Conservation (phyloP, 2,329 filamentous ascomycete genomes). For the Nothomitra cinnamomea region DNA sequence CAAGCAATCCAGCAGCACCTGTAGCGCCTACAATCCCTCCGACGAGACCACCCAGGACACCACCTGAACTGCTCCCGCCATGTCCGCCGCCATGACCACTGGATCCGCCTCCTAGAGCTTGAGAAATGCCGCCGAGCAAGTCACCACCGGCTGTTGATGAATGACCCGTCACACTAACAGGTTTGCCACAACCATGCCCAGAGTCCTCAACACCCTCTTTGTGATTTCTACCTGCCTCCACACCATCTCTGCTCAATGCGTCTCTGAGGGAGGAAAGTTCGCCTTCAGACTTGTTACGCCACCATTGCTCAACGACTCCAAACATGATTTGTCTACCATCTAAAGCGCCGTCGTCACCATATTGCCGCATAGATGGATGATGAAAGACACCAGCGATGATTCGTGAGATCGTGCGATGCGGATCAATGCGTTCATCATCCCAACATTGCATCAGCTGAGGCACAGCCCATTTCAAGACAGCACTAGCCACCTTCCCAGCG, state of each 20-base stretch:
- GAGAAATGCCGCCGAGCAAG: conserved; percentile 9
- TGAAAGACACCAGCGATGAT: conserved; percentile 76
- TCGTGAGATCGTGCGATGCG: conserved; percentile 52
- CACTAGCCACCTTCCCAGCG: conserved; percentile 65
- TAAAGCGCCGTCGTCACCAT: conserved; percentile 49
- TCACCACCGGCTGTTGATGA: conserved; percentile 23
- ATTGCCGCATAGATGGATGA: conserved; percentile 62
- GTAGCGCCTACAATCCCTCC: conserved; percentile 48
- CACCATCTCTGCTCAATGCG: conserved; percentile 63
- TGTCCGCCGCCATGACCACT: conserved; percentile 26
- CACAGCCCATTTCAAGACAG: conserved; percentile 68
- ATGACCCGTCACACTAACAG: conserved; percentile 47
- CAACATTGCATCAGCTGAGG: conserved; percentile 79
- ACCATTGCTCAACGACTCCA: conserved; percentile 67
- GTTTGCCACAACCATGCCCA: conserved; percentile 73
- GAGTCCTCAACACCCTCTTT: conserved; percentile 70
- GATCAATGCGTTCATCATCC: conserved; percentile 58
- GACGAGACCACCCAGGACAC: conserved; percentile 52
- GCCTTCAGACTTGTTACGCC: conserved; percentile 45
- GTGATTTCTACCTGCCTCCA: conserved; percentile 65
- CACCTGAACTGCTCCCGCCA: conserved; percentile 21
- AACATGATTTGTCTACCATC: conserved; percentile 69
- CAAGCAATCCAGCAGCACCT: conserved; percentile 35
- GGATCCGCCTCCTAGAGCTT: conserved; percentile 8
- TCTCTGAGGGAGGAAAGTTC: conserved; percentile 51